Percentiles rank a stretch among this genome's conserved stretches.
phyloP scores from a whole-genome alignment of 495 filamentous ascomycete species.

The Entonaema liquescens region DNA sequence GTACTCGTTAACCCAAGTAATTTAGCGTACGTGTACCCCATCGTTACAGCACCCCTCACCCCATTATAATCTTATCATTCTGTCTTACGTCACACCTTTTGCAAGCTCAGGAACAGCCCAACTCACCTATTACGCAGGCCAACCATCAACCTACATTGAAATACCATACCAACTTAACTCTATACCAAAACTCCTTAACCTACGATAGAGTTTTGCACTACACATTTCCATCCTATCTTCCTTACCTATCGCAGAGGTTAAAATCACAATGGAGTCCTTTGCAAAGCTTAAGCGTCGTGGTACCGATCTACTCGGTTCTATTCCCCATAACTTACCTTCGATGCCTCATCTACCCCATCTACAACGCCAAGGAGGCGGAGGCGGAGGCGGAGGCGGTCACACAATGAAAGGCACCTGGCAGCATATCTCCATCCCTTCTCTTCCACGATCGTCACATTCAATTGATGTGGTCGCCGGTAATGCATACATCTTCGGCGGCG shows the following conservation, averaged over 20 bases:
- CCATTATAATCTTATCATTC: neutral
- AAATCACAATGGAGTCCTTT: constrained; percentile 55
- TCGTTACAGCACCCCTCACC: neutral
- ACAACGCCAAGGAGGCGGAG: constrained; percentile 31
- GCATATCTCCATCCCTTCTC: constrained; percentile 59
- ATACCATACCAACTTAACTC: neutral
- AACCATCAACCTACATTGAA: neutral
- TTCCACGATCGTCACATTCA: constrained; percentile 76
- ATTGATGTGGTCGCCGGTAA: constrained; percentile 71
- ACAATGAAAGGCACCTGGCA: constrained; percentile 67
- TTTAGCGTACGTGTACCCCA: neutral
- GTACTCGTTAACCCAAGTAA: neutral
- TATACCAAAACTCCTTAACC: neutral
- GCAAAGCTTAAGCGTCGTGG: constrained; percentile 55
- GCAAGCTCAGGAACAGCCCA: neutral
- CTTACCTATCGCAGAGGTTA: neutral
- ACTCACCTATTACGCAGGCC: neutral
- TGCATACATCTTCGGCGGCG: constrained; percentile 76
- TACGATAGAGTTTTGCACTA: neutral
- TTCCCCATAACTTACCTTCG: constrained; percentile 49
- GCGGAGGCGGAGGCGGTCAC: constrained; percentile 2
- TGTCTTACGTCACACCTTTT: neutral
- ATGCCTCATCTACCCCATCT: constrained; percentile 38
- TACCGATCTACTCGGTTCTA: constrained; percentile 52
- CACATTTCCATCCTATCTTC: neutral